Base-by-base conservation (phyloP, 2,329 filamentous ascomycete genomes). In the Neurospora sp. region DNA sequence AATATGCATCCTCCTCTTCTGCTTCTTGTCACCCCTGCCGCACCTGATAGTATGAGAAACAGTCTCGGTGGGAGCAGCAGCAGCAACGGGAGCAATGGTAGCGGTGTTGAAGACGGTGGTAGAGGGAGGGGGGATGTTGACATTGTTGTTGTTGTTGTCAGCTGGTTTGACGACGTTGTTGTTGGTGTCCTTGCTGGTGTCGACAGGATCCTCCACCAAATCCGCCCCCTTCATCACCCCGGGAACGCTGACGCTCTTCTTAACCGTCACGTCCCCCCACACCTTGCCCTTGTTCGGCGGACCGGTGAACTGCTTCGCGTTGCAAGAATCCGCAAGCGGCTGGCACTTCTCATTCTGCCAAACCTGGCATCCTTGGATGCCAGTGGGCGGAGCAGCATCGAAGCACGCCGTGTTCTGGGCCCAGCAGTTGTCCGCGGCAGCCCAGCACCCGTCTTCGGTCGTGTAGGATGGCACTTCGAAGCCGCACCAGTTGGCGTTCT, bases 401-500 rank as follows among this genome's bases (percentile, higher is more conserved):
- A 86, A 92, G 82, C 91, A 93, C n/a, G 74, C 76, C 2, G 84
- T 78, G 38, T 80, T 79, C 80, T 93, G 89, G 36, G 78, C 76
- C 82, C 84, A 93, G 83, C 89, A 90, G 67, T 82, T 77, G 43
- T 81, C 78, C 11, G 83, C 83, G 2, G 84, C 80, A 70, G 81
- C 82, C 87, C 88, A 92, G 82, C 91, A 93, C 15, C 84, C 84
- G 1, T 76, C 76, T 76, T 88, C 82, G 66, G 81, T 81, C 4
- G 79, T 81, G 80, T 90, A 92, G 9, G 79, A 75, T 0, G 85
- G 78, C 1, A 92, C 83, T 76, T 91, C 85, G 71, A 84, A 81
- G 68, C 85, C 90, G 79, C 89, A 91, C 90, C 90, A 93, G 81
- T 93, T 92, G 71, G 82, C 90, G 76, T 91, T 92, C 76, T 88